Evolutionary conservation across 2,329 filamentous ascomycete species (phyloP).

Genomic region (Phoma herbarum): DNA sequence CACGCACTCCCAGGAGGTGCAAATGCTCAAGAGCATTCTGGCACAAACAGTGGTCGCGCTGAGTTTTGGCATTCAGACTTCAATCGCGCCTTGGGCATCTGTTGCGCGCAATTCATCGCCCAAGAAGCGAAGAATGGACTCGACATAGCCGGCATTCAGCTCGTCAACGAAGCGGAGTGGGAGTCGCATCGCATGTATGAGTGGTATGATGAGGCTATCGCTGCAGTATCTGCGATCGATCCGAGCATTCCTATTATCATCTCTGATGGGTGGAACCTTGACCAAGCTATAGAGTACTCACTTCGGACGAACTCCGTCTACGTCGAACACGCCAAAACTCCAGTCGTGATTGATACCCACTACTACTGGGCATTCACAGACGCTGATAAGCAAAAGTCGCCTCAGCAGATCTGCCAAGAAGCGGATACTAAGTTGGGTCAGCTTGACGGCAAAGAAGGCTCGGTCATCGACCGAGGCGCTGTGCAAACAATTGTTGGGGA

Average conservation of each 20-base stretch:
- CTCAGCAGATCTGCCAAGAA: conserved; percentile 61
- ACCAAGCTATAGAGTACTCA: conserved; percentile 56
- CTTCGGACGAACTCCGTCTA: conserved; percentile 52
- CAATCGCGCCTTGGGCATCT: conserved; percentile 58
- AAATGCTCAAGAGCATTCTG: conserved; percentile 65
- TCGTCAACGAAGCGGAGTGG: conserved; percentile 65
- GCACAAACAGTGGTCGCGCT: conserved; percentile 61
- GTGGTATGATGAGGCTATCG: conserved; percentile 64
- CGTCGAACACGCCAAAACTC: conserved; percentile 48
- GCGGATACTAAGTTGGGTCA: conserved; percentile 56
- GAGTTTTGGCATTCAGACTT: conserved; percentile 59
- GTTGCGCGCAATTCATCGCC: conserved; percentile 61
- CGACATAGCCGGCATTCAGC: conserved; percentile 63
- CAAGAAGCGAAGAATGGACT: conserved; percentile 56
- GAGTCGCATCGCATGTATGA: conserved; percentile 63
- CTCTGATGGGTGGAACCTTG: conserved; percentile 66
- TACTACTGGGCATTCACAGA: conserved; percentile 68
- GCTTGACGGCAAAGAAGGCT: conserved; percentile 59
- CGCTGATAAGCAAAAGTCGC: conserved; percentile 60
- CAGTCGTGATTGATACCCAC: conserved; percentile 67
- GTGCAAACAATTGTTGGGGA: conserved; percentile 65
- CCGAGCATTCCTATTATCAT: conserved; percentile 63
- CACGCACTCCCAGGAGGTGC: conserved; percentile 68
- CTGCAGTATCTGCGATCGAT: conserved; percentile 59
- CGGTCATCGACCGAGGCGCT: conserved; percentile 60